phyloP scores from a whole-genome alignment of 2,329 filamentous ascomycete genomes.

The Harringtonia aguacate region DNA sequence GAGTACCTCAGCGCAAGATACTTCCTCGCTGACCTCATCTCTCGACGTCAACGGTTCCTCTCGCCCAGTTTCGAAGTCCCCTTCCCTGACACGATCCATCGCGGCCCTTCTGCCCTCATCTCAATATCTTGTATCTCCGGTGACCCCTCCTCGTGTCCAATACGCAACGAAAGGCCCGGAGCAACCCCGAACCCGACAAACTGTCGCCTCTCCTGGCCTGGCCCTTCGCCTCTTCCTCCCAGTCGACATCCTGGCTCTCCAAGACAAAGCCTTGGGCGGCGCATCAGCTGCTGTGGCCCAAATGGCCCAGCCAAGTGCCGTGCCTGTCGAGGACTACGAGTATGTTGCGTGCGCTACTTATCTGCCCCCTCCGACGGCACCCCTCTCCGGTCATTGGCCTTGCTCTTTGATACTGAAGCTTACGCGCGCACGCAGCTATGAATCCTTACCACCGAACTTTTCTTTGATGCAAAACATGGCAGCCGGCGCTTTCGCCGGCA shows the following conservation, averaged over 20 bases:
- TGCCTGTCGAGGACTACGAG: constrained; percentile 56
- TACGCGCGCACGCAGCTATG: constrained; percentile 49
- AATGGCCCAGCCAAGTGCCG: constrained; percentile 59
- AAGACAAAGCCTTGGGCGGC: constrained; percentile 49
- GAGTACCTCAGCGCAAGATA: too few species aligned
- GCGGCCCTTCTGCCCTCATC: too few species aligned
- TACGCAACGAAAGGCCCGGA: background rate
- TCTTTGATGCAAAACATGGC: constrained; percentile 90
- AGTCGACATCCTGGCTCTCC: constrained; percentile 51
- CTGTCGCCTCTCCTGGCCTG: background rate
- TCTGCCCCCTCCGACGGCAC: background rate
- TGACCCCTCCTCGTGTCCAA: too few species aligned
- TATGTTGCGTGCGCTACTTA: constrained; percentile 26
- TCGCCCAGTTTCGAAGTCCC: too few species aligned
- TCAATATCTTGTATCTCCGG: too few species aligned
- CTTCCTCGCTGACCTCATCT: too few species aligned
- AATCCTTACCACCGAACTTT: constrained; percentile 89
- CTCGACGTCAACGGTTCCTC: too few species aligned
- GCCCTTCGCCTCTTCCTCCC: background rate
- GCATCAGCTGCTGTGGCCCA: constrained; percentile 56
- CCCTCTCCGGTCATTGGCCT: background rate
- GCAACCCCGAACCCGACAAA: too few species aligned
- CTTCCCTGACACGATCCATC: too few species aligned
- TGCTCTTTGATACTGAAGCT: constrained; percentile 9
- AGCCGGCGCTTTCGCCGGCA: constrained; percentile 92